phyloP scores from a whole-genome alignment of 371 early-diverging fungal species.

The Smittium culicis region DNA sequence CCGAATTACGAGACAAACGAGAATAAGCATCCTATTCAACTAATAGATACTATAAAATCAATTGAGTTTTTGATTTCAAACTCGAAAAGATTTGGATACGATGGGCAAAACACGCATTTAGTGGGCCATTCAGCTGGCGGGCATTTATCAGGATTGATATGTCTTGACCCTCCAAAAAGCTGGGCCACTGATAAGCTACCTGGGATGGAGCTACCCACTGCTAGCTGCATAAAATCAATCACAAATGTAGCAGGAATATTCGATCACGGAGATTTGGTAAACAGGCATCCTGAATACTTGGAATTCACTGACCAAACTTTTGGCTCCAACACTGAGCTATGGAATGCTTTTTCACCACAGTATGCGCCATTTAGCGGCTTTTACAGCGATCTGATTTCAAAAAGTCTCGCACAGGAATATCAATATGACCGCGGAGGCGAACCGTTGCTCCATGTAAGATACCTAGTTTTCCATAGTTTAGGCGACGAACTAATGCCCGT shows the following conservation, averaged over 20 bases:
- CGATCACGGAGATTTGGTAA: conserved; percentile 6
- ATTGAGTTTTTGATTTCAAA: conserved; percentile 8
- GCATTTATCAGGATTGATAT: conserved; percentile 8
- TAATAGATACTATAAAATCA: not conserved
- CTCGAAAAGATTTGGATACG: conserved; percentile 3
- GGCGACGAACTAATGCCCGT: conserved; percentile 7
- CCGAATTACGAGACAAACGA: not conserved
- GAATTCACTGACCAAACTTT: conserved; percentile 10
- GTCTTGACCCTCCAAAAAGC: conserved; percentile 9
- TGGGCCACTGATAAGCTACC: not conserved
- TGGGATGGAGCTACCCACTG: not conserved
- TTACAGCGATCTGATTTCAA: no score
- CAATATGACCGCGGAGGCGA: not conserved
- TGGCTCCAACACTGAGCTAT: conserved; percentile 8
- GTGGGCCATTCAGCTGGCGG: conserved; percentile 13
- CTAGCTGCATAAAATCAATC: conserved; percentile 1
- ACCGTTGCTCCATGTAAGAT: conserved; percentile 4
- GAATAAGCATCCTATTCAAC: conserved; percentile 7
- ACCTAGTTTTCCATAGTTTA: conserved; percentile 3
- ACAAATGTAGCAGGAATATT: conserved; percentile 8
- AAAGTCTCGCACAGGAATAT: not conserved
- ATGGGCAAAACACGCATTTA: conserved; percentile 6
- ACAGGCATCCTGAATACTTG: not conserved
- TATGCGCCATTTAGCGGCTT: conserved; percentile 5
- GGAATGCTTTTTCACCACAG: conserved; percentile 3